Base-by-base conservation (phyloP, 2,329 filamentous ascomycete species). In the Fusarium sambucinum region DNA sequence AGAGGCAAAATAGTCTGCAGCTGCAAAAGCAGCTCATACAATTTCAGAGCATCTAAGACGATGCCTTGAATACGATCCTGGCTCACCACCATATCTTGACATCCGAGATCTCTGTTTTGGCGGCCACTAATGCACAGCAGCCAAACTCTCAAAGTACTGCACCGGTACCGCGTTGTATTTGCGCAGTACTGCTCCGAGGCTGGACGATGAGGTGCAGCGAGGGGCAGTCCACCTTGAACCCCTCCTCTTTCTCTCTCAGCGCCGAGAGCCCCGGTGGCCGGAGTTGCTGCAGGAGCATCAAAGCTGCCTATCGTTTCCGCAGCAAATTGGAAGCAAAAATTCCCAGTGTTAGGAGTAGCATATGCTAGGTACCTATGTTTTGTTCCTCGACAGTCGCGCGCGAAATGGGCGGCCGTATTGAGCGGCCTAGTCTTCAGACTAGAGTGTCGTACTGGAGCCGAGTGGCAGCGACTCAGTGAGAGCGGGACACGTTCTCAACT, bases 111-210 rank as follows among this genome's bases (percentile, higher is more conserved):
- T 77, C 70, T 75, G 64, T 64, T 73, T 63, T 73, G 73, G 69
- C 71, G 69, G 71, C 74, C 74, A 72, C 76, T 77, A 77, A 78
- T 77, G 77, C 77, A 77, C 64, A 69, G 63, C 66, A 72, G 55
- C 63, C 63, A 68, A 59, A 58, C 56, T 38, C 60, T 52, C 47
- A 45, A 59, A 64, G 72, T 71, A 72, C 64, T 54, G 42, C 52
- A 25, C 23, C 29, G n/a, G 57, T 62, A 62, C 59, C 48, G 59
- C 32, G 52, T 63, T 59, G 70, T 71, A 69, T 70, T 68, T 61
- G 46, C 53, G 70, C 60, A 58, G 66, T 51, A 59, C 51, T 70
- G 61, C 35, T 45, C 65, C 23, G 53, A 55, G 47, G 53, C 57
- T 55, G 59, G 48, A 54, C 48, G 54, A 55, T 59, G 67, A 73